These are phyloP conservation scores for Novakomyces olei DNA, from an alignment of 805 yeast species.

Conservation along the genomic window DNA sequence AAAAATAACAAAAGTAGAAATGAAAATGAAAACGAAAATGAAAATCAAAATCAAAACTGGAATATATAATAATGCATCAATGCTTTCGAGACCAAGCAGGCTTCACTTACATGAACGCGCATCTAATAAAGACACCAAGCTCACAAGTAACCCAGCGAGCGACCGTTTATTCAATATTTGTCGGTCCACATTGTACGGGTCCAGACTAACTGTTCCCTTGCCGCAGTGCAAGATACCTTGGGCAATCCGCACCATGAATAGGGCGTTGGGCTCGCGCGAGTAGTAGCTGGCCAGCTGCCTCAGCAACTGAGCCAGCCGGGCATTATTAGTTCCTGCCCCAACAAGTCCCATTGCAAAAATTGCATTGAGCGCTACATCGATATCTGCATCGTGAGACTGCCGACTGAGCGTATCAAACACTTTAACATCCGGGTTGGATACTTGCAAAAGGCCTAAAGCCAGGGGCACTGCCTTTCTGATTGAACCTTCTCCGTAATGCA, in stretches of 20 bases:
- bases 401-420: slow-evolving; percentile 90
- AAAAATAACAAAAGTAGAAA: no score
- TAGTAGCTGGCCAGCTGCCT: slow-evolving; percentile 90
- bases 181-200: slow-evolving; percentile 77
- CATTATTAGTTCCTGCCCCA: slow-evolving; percentile 97
- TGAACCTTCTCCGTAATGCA: slow-evolving; percentile 89
- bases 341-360: slow-evolving; percentile 93
- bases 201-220: slow-evolving; percentile 79
- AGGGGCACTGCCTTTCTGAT: slow-evolving; percentile 88
- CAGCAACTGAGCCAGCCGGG: slow-evolving; percentile 84
- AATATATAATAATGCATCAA: no score
- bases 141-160: slow-evolving; percentile 70
- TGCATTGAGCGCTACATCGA: slow-evolving; percentile 84
- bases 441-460: slow-evolving; percentile 90
- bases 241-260: slow-evolving; percentile 81
- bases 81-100: no score
- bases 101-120: no score
- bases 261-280: slow-evolving; percentile 67
- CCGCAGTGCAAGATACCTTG: slow-evolving; percentile 91
- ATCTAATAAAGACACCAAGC: slow-evolving; percentile 60
- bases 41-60: no score
- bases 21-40: no score
- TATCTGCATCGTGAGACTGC: slow-evolving; percentile 85
- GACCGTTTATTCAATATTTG: slow-evolving; percentile 71
- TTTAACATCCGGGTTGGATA: slow-evolving; percentile 89